Evolutionary conservation across 2,329 filamentous ascomycete species (phyloP).

Genomic region (Aspergillus felis): DNA sequence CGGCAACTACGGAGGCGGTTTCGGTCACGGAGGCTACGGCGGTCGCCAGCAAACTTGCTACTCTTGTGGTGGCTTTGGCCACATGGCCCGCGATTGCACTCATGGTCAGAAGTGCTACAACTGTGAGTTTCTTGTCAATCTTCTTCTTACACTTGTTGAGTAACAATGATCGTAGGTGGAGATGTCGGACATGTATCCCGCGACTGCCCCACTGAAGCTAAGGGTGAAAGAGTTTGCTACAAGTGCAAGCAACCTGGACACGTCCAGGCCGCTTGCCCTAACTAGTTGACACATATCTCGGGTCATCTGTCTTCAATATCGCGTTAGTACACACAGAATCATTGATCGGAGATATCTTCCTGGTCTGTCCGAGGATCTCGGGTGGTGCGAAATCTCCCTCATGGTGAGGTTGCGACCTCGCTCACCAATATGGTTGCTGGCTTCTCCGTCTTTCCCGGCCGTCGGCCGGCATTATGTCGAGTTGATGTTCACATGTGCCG

Average conservation of each 20-base stretch:
- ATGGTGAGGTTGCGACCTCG: slow-evolving; percentile 15
- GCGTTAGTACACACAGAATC: slow-evolving; percentile 17
- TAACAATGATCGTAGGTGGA: slow-evolving; percentile 48
- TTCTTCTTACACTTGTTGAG: background rate
- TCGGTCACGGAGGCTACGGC: slow-evolving; percentile 45
- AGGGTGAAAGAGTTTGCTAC: slow-evolving; percentile 95
- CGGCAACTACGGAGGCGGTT: slow-evolving; percentile 48
- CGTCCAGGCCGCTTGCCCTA: slow-evolving; percentile 91
- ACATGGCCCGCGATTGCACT: slow-evolving; percentile 97
- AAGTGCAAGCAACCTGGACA: slow-evolving; percentile 86
- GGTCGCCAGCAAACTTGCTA: slow-evolving; percentile 83
- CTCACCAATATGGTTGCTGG: slow-evolving; percentile 17
- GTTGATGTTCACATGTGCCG: slow-evolving; percentile 10
- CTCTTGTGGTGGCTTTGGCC: slow-evolving; percentile 93
- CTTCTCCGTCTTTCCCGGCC: slow-evolving; percentile 16
- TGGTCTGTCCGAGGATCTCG: slow-evolving; percentile 14
- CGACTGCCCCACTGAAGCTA: slow-evolving; percentile 91
- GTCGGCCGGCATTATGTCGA: slow-evolving; percentile 16
- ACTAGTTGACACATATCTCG: slow-evolving; percentile 47
- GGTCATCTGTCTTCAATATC: slow-evolving; percentile 24
- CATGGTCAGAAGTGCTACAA: slow-evolving; percentile 99
- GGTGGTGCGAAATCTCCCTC: slow-evolving; percentile 27
- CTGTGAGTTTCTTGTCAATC: slow-evolving; percentile 55
- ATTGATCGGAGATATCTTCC: slow-evolving; percentile 9
- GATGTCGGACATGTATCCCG: slow-evolving; percentile 93